A percentile compares a stretch with the other conserved stretches of the same genome.
Evolutionary conservation across 1,284 basidiomycete genomes (phyloP).

Genomic region (Veloboletus limbatus): DNA sequence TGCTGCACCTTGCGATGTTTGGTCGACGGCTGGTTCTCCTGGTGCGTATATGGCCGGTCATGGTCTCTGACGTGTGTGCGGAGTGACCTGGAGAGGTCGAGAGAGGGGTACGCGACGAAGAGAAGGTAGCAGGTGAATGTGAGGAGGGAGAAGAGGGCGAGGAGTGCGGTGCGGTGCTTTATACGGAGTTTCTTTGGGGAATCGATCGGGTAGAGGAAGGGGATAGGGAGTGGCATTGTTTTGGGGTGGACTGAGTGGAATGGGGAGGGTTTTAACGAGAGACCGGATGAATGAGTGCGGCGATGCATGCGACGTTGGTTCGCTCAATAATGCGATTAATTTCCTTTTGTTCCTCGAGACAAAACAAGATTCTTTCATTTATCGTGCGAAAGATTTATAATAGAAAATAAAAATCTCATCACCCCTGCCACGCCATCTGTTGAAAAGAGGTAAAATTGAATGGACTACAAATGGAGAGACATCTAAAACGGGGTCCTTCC

Average conservation of each 20-base stretch:
- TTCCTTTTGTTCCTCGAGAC: no score
- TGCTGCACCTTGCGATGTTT: conserved; percentile 24
- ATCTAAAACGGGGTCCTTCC: conserved; percentile 6
- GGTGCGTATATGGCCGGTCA: conserved; percentile 20
- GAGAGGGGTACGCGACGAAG: conserved; percentile 44
- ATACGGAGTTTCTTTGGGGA: conserved; percentile 24
- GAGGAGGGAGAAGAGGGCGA: conserved; percentile 51
- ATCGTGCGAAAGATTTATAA: conserved; percentile 9
- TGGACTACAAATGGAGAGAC: no score
- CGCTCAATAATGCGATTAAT: not conserved
- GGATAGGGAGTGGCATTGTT: conserved; percentile 21
- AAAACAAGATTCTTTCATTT: no score
- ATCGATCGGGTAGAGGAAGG: conserved; percentile 27
- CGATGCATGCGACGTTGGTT: conserved; percentile 26
- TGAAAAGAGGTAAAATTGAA: no score
- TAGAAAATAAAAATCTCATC: no score
- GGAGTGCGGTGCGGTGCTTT: conserved; percentile 47
- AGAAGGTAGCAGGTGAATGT: conserved; percentile 53
- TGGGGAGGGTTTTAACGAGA: conserved; percentile 15
- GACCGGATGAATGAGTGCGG: conserved; percentile 24
- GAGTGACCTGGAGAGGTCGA: conserved; percentile 40
- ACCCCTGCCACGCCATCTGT: no score
- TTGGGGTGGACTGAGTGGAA: not conserved
- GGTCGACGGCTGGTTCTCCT: conserved; percentile 7
- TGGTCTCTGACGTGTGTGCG: conserved; percentile 29